These are phyloP conservation scores for Cadophora malorum DNA, from an alignment of 2,329 filamentous ascomycete species.

Conservation along the genomic window DNA sequence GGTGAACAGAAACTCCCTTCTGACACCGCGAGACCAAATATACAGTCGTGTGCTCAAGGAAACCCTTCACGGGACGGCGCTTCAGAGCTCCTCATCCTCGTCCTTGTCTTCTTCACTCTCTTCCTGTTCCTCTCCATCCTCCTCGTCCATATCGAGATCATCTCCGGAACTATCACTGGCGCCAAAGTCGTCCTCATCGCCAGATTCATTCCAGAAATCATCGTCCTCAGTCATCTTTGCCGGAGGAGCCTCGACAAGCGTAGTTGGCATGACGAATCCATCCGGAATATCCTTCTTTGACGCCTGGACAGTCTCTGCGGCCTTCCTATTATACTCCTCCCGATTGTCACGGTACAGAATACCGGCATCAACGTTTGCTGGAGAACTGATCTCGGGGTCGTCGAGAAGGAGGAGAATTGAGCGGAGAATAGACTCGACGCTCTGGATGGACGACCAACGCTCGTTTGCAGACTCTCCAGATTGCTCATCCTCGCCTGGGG, in stretches of 20 bases:
- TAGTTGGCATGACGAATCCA: constrained; percentile 83
- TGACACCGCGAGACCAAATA: constrained; percentile 4
- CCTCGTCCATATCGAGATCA: constrained; percentile 65
- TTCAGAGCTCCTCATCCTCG: constrained; percentile 22
- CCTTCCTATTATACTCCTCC: constrained; percentile 71
- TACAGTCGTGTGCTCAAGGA: constrained; percentile 11
- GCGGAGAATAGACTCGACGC: constrained; percentile 92
- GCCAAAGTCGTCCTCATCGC: constrained; percentile 79
- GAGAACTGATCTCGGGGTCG: constrained; percentile 90
- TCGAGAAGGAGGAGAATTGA: constrained; percentile 92
- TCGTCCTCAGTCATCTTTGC: constrained; percentile 75
- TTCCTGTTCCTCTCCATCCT: constrained; percentile 53
- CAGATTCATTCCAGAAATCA: constrained; percentile 82
- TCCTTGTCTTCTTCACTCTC: constrained; percentile 35
- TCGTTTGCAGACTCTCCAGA: constrained; percentile 90
- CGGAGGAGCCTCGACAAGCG: constrained; percentile 64
- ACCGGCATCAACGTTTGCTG: constrained; percentile 92
- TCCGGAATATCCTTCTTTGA: constrained; percentile 82
- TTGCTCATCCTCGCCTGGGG: constrained; percentile 88
- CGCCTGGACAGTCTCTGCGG: constrained; percentile 71
- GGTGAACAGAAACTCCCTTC: constrained; percentile 13
- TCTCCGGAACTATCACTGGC: constrained; percentile 71
- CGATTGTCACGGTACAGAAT: constrained; percentile 82
- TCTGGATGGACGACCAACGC: constrained; percentile 92
- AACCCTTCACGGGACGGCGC: neutral